phyloP scores from a whole-genome alignment of 78 protist genomes.

The Dictyostelium capitatum region DNA sequence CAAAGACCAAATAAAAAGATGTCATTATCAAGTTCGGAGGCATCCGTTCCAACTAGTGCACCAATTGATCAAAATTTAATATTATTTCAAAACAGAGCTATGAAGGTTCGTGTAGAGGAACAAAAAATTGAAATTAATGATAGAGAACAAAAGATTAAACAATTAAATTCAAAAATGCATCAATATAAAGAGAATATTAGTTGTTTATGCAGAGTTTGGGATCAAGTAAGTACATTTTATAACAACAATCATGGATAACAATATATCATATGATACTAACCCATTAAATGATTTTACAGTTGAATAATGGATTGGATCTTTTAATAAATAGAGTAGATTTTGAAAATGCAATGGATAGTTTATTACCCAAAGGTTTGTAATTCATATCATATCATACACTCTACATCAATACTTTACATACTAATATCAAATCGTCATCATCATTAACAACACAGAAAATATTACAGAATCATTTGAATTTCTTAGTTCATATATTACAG shows the following conservation, averaged over 20 bases:
- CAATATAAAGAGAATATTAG: constrained; percentile 55
- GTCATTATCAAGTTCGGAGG: constrained; percentile 28
- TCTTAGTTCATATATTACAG: constrained; percentile 27
- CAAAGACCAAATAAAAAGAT: constrained; percentile 17
- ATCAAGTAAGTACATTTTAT: constrained; percentile 48
- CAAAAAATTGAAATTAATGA: constrained; percentile 64
- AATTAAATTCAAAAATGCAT: constrained; percentile 16
- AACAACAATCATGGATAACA: background rate
- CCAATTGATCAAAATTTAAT: constrained; percentile 51
- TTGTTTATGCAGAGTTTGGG: constrained; percentile 75
- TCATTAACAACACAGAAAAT: background rate
- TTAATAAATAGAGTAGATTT: constrained; percentile 47
- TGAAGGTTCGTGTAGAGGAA: constrained; percentile 76
- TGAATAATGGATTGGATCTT: constrained; percentile 59
- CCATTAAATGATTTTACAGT: background rate
- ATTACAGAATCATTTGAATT: constrained; percentile 41
- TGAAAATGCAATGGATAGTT: constrained; percentile 31
- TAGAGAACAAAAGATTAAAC: constrained; percentile 44
- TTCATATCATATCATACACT: background rate
- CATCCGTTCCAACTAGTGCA: constrained; percentile 5
- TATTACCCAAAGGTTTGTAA: constrained; percentile 30
- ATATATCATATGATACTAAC: background rate
- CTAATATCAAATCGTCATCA: background rate
- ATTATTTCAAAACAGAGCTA: constrained; percentile 64
- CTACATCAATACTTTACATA: background rate